Conservation (phyloP, 805 yeast species). For the Ogataea pini region DNA sequence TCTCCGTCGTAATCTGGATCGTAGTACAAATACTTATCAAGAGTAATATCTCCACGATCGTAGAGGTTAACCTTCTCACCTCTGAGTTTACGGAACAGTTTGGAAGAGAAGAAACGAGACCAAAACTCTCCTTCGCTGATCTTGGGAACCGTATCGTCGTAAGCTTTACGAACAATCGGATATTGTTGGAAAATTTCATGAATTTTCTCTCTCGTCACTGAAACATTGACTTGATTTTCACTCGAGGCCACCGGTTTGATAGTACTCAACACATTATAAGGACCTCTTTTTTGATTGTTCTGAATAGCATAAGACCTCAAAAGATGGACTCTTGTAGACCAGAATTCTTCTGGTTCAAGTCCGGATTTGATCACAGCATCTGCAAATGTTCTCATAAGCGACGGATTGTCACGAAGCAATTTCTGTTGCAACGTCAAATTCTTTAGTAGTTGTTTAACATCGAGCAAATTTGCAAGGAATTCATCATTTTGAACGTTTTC, state of each 20-base stretch:
- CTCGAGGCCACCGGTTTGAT: constrained; percentile 91
- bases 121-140: constrained; percentile 90
- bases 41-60: constrained; percentile 78
- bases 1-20: constrained; percentile 57
- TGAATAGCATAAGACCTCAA: constrained; percentile 85
- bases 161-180: constrained; percentile 88
- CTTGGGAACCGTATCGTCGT: constrained; percentile 86
- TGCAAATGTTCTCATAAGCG: constrained; percentile 72
- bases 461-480: constrained; percentile 42
- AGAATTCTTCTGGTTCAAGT: constrained; percentile 78
- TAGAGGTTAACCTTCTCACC: constrained; percentile 81
- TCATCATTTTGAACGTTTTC: constrained; percentile 29
- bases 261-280: constrained; percentile 90
- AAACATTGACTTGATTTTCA: constrained; percentile 91
- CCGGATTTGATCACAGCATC: constrained; percentile 83
- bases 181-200: constrained; percentile 88
- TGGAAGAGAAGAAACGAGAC: constrained; percentile 93
- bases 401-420: constrained; percentile 66
- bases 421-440: constrained; percentile 80
- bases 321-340: constrained; percentile 79
- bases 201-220: constrained; percentile 87
- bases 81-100: constrained; percentile 79
- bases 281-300: constrained; percentile 82
- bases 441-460: constrained; percentile 58
- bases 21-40: constrained; percentile 78